Evolutionary conservation across 129 eudicot genomes (phyloP), one percentile per base, ranked within the genome.

Genomic region (Pittosporum tobira): DNA sequence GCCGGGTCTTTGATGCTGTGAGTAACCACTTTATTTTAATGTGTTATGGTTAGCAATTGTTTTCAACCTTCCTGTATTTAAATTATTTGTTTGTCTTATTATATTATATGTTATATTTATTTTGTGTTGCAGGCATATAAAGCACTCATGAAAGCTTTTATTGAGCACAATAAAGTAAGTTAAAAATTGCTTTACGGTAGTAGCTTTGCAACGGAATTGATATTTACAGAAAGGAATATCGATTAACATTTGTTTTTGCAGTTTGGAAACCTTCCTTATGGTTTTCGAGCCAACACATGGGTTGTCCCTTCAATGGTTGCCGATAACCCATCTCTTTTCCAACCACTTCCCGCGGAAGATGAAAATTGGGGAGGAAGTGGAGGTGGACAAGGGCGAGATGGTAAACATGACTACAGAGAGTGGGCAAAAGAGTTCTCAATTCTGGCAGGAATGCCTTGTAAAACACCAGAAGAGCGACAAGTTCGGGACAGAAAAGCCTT

Each of bases 191-290:
- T 29, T 13, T 19, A 27, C 31, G 14, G 0, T 16, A 29, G 24
- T 29, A 22, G 7, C 34, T 20, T 12, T 28, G 2, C 16, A 1
- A 13, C 18, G 4, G 9, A 7, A 5, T 9, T 29, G 4, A 28
- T 29, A 54, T 28, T 20, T 54, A n/a, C 14, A 0, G 19, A 47
- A 46, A 42, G 44, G 46, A 14, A 29, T 34, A 28, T 14, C n/a
- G 43, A 23, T 23, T 57, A 37, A 5, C 26, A 19, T 46, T 34
- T 25, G 4, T 74, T 53, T 68, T 78, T 66, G 46, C 89, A 91
- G 98, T 91, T 91, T 78, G 98, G 95, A 46, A 91, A 91, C 70
- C 94, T 91, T 45, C 98, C 98, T 47, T 91, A 83, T 31, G 95
- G 98, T 60, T 91, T 91, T 64, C 89, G 95, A 52, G 87, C 95